These are phyloP conservation scores for Aspergillus novofumigatus DNA, from an alignment of 2,329 filamentous ascomycete genomes.

Conservation along the genomic window DNA sequence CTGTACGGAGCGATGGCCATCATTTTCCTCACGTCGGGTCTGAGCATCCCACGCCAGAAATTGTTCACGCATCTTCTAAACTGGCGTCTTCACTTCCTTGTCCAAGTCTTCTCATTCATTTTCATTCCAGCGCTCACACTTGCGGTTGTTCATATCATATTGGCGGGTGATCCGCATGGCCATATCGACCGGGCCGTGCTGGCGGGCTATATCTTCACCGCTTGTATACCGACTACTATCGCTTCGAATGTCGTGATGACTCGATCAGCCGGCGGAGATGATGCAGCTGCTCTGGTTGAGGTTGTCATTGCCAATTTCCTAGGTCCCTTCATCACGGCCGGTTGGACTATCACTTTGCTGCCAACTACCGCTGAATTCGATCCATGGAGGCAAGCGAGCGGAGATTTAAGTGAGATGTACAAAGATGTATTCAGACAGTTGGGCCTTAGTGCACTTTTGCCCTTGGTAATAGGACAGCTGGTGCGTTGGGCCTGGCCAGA, in stretches of 20 bases:
- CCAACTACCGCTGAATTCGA: conserved; percentile 37
- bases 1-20: conserved; percentile 65
- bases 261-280: conserved; percentile 62
- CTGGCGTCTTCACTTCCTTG: conserved; percentile 64
- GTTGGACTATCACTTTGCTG: conserved; percentile 56
- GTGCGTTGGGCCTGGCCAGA: conserved; percentile 55
- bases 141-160: conserved; percentile 50
- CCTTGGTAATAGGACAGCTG: conserved; percentile 59
- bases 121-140: conserved; percentile 62
- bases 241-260: conserved; percentile 73
- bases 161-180: conserved; percentile 42
- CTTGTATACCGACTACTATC: conserved; percentile 69
- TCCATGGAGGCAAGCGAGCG: conserved; percentile 43
- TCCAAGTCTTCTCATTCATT: conserved; percentile 64
- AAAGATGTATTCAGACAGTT: conserved; percentile 64
- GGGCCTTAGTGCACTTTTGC: conserved; percentile 62
- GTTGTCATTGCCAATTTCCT: conserved; percentile 67
- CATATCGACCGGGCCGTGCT: conserved; percentile 61
- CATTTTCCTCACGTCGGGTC: conserved; percentile 68
- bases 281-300: conserved; percentile 62
- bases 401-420: conserved; percentile 60
- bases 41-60: conserved; percentile 62
- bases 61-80: conserved; percentile 59
- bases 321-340: conserved; percentile 64
- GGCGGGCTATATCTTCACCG: conserved; percentile 62